Base-by-base conservation (phyloP, 2,329 filamentous ascomycete genomes). In the Raffaelea albimanens region DNA sequence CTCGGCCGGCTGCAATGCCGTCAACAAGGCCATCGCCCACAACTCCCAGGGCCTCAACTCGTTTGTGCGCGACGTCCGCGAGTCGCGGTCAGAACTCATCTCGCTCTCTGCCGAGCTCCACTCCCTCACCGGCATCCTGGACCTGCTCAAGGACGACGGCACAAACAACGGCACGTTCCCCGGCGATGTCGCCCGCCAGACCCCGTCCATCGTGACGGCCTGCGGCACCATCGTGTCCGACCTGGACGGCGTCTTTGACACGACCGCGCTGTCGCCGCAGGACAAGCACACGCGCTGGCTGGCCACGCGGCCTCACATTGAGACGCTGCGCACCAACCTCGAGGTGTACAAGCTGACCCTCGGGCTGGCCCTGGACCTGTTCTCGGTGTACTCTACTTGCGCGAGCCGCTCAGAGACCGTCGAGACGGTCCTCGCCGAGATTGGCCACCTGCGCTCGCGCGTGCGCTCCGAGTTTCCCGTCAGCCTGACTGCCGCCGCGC, bases 401-500 rank as follows among this genome's bases (percentile, higher is more conserved):
- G 19, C 20, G 18, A 1, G 13, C 56, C 59, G 40, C 45, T 50
- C 5, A 52, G 52, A 25, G 53, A 47, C 40, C 34, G 53, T 65
- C 18, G 57, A 59, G 2, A 58, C 55, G 13, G 55, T 68, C 5
- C 53, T 65, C 8, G 59, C 60, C 16, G 60, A 64, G 42, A 64
- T 69, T 54, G 56, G 57, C 44, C 56, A 62, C 19, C 50, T 67
- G 7, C 58, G 60, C 10, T 52, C 55, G 18, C 56, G 58, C 19
- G 44, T 67, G 5, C 58, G 63, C n/a, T 49, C 54, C n/a, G 62
- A 66, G 31, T 59, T 87, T 60, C 81, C 80, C 57, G 76, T 75
- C 52, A 80, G 78, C 63, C 75, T 82, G n/a, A 80, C 83, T 47
- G 79, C 86, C 51, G 78, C 80, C 2, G 78, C 74, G 3, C 76